These are phyloP conservation scores for Pseudogymnoascus sp. DNA, from an alignment of 2,329 filamentous ascomycete genomes.

Conservation along the genomic window DNA sequence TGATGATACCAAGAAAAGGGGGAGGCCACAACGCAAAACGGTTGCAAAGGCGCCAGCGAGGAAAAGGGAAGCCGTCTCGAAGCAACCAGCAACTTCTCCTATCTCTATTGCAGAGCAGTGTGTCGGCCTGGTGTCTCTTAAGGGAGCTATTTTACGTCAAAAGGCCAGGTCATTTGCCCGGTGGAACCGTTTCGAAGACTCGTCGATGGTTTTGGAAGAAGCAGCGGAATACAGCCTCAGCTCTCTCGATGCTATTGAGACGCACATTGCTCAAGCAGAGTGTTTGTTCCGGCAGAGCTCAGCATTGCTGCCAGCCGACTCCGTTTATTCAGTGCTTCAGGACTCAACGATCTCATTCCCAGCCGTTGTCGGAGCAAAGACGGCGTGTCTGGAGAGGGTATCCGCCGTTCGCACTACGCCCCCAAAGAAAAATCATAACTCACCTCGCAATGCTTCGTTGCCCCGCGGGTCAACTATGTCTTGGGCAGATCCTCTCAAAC, in stretches of 20 bases:
- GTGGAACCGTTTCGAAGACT: conserved; percentile 42
- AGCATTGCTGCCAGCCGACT: conserved; percentile 65
- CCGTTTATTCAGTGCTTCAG: conserved; percentile 80
- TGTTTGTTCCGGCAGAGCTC: conserved; percentile 60
- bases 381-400: conserved; percentile 18
- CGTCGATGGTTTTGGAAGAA: conserved; percentile 45
- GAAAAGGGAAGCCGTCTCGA: conserved; percentile 12
- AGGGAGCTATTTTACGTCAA: conserved; percentile 40
- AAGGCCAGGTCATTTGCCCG: conserved; percentile 39
- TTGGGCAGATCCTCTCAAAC: conserved; percentile 52
- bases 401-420: conserved; percentile 19
- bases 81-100: conserved; percentile 17
- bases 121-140: conserved; percentile 32
- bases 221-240: conserved; percentile 37
- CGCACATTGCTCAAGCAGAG: conserved; percentile 56
- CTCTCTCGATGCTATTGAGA: conserved; percentile 34
- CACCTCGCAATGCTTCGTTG: not conserved
- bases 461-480: not conserved
- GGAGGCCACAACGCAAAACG: conserved; percentile 23
- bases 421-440: conserved; percentile 14
- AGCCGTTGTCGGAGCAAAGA: conserved; percentile 39
- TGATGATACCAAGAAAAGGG: conserved; percentile 26
- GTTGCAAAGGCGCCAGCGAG: conserved; percentile 21
- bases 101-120: conserved; percentile 25
- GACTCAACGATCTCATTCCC: conserved; percentile 90